Percentiles rank a stretch among this genome's conserved stretches.
Conservation (phyloP, 2,329 filamentous ascomycete species). For the Sporothrix dimorphospora region DNA sequence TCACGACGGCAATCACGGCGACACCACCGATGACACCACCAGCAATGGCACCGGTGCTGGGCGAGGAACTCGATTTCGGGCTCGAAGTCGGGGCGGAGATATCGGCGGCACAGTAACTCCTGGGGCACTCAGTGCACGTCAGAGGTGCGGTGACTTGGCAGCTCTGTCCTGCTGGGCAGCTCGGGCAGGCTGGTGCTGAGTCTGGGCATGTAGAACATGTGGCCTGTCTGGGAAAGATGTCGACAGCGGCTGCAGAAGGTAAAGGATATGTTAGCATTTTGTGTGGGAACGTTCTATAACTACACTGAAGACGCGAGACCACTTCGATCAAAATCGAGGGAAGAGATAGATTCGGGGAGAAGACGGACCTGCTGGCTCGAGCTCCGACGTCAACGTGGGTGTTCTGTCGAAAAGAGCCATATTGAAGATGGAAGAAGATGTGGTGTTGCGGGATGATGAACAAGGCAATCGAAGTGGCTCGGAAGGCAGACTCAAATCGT, state of each 20-base stretch:
- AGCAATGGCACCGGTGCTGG: conserved; percentile 82
- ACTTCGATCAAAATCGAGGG: background rate
- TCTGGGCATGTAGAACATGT: conserved; percentile 53
- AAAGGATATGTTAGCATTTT: conserved; percentile 13
- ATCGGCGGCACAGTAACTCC: conserved; percentile 49
- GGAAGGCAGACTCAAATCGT: background rate
- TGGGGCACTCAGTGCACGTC: conserved; percentile 52
- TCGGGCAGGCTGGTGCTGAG: conserved; percentile 49
- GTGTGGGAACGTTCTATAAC: background rate
- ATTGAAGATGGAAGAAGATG: background rate
- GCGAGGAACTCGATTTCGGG: conserved; percentile 46
- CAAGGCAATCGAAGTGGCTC: background rate
- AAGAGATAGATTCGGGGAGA: background rate
- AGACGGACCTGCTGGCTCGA: conserved; percentile 15
- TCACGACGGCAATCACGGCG: conserved; percentile 70
- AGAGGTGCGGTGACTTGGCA: conserved; percentile 53
- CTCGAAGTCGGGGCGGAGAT: conserved; percentile 33
- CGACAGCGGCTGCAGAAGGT: conserved; percentile 32
- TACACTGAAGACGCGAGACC: background rate
- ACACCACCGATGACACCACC: conserved; percentile 89
- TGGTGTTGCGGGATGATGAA: background rate
- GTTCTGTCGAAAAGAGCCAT: conserved; percentile 13
- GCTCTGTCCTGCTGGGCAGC: conserved; percentile 46
- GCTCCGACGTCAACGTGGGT: conserved; percentile 5
- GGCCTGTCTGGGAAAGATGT: conserved; percentile 46